A percentile compares a stretch with the other conserved stretches of the same genome.
Conservation (phyloP, 352 stramenopile species). For the Globisporangium cederbergense region DNA sequence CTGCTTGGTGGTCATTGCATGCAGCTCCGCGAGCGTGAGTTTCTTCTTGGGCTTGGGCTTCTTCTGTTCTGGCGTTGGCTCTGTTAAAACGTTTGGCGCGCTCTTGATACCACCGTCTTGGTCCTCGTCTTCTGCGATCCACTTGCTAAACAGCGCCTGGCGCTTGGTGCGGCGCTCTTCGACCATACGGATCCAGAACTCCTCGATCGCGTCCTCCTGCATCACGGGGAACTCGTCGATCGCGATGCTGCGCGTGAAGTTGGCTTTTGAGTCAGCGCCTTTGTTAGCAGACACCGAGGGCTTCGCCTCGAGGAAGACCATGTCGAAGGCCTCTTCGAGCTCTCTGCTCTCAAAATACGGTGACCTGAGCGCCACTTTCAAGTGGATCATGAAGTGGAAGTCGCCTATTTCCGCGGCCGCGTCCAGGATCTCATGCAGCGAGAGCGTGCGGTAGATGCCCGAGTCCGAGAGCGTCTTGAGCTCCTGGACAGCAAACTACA, state of each 20-base stretch:
- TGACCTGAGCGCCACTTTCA: constrained; percentile 58
- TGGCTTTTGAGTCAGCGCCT: constrained; percentile 13
- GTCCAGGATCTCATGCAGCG: constrained; percentile 43
- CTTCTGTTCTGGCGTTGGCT: neutral
- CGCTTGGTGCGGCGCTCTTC: constrained; percentile 38
- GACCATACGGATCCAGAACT: constrained; percentile 76
- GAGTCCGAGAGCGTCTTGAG: constrained; percentile 62
- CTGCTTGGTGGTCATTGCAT: constrained; percentile 45
- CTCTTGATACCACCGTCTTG: constrained; percentile 4
- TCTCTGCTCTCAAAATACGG: constrained; percentile 67
- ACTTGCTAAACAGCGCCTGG: constrained; percentile 45
- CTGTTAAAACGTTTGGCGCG: too few relatives aligned
- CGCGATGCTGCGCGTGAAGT: constrained; percentile 55
- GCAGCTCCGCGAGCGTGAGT: constrained; percentile 38
- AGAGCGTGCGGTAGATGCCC: constrained; percentile 65
- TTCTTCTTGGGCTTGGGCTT: constrained; percentile 26
- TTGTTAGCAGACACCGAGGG: constrained; percentile 11
- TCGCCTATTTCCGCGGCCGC: constrained; percentile 63
- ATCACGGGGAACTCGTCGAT: constrained; percentile 87
- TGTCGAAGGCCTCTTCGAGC: constrained; percentile 53
- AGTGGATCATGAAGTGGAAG: constrained; percentile 79
- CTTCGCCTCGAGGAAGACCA: constrained; percentile 79
- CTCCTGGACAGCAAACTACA: constrained; percentile 61
- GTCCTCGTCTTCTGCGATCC: constrained; percentile 22
- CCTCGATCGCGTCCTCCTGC: constrained; percentile 72